Percentiles rank a stretch among this genome's conserved stretches.
These are phyloP conservation scores for Sarocladiaceae sp. DNA, from an alignment of 2,329 filamentous ascomycete genomes.

Conservation along the genomic window DNA sequence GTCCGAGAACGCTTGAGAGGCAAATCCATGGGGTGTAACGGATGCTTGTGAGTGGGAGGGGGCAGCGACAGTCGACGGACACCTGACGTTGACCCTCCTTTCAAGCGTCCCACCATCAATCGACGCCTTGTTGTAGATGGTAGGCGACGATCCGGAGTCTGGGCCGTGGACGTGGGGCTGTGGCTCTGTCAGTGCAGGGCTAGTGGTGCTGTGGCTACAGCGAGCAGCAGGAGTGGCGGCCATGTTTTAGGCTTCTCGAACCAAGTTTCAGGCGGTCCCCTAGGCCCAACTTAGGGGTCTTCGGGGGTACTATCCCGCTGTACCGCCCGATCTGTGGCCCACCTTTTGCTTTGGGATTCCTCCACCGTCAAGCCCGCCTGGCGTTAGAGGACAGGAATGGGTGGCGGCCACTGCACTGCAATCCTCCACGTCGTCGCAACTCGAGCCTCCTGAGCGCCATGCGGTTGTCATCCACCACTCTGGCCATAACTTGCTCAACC, in stretches of 20 bases:
- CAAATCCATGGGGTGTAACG: constrained; percentile 21
- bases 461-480: not conserved
- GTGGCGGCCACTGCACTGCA: not conserved
- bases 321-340: too few relatives aligned
- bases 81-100: too few relatives aligned
- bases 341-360: too few relatives aligned
- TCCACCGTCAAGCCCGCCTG: too few relatives aligned
- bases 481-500: not conserved
- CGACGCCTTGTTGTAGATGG: not conserved
- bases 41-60: too few relatives aligned
- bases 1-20: constrained; percentile 26
- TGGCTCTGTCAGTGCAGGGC: too few relatives aligned
- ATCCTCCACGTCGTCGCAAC: constrained; percentile 1
- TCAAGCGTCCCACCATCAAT: not conserved
- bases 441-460: not conserved
- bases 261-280: not conserved
- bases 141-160: not conserved
- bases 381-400: too few relatives aligned
- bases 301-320: not conserved
- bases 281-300: not conserved
- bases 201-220: too few relatives aligned
- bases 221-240: too few relatives aligned
- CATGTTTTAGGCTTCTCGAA: not conserved
- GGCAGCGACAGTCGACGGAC: too few relatives aligned
- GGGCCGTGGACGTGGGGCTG: not conserved